A percentile compares a stretch with the other conserved stretches of the same genome.
Conservation (phyloP, 2,329 filamentous ascomycete species). For the Dactylellina sp. region DNA sequence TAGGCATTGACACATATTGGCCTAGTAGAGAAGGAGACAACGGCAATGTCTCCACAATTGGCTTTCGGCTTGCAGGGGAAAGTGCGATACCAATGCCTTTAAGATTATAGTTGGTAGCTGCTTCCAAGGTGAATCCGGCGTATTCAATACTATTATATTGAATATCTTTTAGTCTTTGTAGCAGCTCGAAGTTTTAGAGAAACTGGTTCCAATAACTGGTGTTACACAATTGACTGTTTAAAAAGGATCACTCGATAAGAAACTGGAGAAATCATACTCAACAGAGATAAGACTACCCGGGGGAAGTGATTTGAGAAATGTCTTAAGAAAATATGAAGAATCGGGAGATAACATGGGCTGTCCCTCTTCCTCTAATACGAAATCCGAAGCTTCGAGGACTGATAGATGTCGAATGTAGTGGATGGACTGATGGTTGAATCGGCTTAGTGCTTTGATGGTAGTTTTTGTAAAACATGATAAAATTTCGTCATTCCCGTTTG, state of each 20-base stretch:
- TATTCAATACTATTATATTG: conserved; percentile 12
- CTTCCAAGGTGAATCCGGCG: not conserved
- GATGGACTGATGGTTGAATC: not conserved
- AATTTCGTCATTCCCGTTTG: not conserved
- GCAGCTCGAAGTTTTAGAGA: too few species aligned
- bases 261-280: not conserved
- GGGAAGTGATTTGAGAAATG: not conserved
- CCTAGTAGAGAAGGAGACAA: not conserved
- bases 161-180: not conserved
- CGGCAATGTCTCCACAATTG: too few species aligned
- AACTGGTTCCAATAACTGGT: too few species aligned
- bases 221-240: too few species aligned
- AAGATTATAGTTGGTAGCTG: not conserved
- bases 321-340: not conserved
- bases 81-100: not conserved
- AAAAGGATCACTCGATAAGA: too few species aligned
- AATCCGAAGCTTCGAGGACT: not conserved
- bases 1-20: not conserved
- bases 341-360: not conserved
- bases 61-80: too few species aligned
- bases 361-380: not conserved
- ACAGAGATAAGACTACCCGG: not conserved
- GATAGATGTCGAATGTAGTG: conserved; percentile 1
- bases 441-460: not conserved
- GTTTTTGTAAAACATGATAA: not conserved